phyloP scores from a whole-genome alignment of 768 basidiomycete species.

The Ephemerocybe angulata region DNA sequence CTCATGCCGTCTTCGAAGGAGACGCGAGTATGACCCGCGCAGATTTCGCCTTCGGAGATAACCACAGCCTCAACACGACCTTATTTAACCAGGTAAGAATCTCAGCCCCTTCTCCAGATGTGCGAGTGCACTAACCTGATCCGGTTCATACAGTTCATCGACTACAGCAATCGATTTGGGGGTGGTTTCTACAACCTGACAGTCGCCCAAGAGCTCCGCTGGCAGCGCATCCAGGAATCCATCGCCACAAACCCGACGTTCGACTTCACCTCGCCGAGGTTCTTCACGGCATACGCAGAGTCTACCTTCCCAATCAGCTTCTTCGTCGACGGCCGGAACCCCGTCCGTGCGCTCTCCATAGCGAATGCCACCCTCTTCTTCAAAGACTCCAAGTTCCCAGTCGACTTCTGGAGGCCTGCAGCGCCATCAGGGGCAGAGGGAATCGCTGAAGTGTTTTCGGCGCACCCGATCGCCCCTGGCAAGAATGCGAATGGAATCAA shows the following conservation, averaged over 20 bases:
- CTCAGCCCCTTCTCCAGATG: no score
- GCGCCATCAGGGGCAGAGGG: conserved; percentile 7
- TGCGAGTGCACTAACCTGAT: neutral
- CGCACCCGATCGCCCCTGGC: conserved; percentile 15
- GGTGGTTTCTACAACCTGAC: conserved; percentile 18
- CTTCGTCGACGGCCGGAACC: conserved; percentile 18
- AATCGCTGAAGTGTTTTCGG: neutral
- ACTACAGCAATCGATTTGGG: conserved; percentile 15
- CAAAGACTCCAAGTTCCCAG: conserved; percentile 15
- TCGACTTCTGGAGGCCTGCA: conserved; percentile 13
- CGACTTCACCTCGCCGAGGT: conserved; percentile 13
- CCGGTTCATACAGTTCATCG: conserved; percentile 8
- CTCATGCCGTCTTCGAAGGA: conserved; percentile 18
- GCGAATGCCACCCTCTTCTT: conserved; percentile 16
- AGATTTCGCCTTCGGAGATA: conserved; percentile 19
- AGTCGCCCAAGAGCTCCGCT: conserved; percentile 15
- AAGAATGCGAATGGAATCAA: conserved; percentile 10
- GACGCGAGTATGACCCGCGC: conserved; percentile 7
- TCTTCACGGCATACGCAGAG: conserved; percentile 14
- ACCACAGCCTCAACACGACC: conserved; percentile 21
- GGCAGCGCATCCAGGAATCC: conserved; percentile 17
- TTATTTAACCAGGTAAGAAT: conserved; percentile 16
- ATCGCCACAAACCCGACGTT: conserved; percentile 20
- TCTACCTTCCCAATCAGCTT: conserved; percentile 15
- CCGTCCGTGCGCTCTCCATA: conserved; percentile 12